These are phyloP conservation scores for Hypholoma fasciculare DNA, from an alignment of 768 basidiomycete genomes.

Conservation along the genomic window DNA sequence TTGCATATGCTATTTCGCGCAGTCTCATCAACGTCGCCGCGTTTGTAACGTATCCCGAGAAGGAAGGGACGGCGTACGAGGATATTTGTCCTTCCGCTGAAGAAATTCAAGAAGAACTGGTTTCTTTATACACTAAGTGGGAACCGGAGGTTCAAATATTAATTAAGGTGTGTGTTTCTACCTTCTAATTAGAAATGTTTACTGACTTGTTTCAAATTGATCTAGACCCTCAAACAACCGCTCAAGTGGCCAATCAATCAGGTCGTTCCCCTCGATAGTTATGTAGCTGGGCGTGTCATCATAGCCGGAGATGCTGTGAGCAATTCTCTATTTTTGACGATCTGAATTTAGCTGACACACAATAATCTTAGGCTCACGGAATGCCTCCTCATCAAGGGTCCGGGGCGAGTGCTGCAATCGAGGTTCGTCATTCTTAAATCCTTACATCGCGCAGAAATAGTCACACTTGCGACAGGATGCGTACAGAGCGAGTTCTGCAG, in stretches of 20 bases:
- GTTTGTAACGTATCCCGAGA: no score
- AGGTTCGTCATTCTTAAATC: background rate
- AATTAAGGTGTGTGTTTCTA: background rate
- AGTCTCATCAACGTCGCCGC: slow-evolving; percentile 49
- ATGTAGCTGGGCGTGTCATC: background rate
- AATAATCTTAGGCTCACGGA: slow-evolving; percentile 4
- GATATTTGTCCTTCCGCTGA: no score
- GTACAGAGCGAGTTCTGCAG: no score
- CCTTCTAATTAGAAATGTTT: no score
- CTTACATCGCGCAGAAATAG: background rate
- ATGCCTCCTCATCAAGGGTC: slow-evolving; percentile 7
- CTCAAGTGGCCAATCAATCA: background rate
- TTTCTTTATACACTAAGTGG: slow-evolving; percentile 38
- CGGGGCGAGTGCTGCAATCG: slow-evolving; percentile 1
- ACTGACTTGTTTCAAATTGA: no score
- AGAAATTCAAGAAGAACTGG: slow-evolving; percentile 40
- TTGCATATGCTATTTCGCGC: slow-evolving; percentile 44
- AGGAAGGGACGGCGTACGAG: no score
- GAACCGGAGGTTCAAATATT: slow-evolving; percentile 47
- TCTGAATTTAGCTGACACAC: no score
- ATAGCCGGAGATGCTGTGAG: background rate
- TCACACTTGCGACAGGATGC: background rate
- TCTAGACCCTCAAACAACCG: background rate
- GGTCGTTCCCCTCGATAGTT: background rate
- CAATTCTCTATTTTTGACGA: no score